Evolutionary conservation across 371 early-diverging fungal genomes (phyloP), one percentile per base, ranked within the genome.

Genomic region (Mortierella sp.): DNA sequence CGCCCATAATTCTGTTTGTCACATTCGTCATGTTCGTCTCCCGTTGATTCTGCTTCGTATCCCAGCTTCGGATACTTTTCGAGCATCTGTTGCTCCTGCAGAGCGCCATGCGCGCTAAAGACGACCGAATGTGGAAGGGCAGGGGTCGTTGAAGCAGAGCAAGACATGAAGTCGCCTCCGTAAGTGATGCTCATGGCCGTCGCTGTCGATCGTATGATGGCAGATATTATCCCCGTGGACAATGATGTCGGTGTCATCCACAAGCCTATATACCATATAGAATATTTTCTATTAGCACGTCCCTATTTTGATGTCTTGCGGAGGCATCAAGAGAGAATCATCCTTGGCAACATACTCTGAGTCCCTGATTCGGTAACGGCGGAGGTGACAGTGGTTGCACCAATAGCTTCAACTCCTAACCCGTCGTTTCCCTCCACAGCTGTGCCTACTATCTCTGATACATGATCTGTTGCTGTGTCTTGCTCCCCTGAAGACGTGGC

Each of bases 141-240:
- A 4, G 65, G 57, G 1, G 58, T 52, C 8, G 57, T 64, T 1
- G 65, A 56, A 1, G 64, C 64, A 27, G 64, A 64, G 32, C 44
- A 51, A 31, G 51, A 24, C n/a, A 30, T 9, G 4, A 32, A 3
- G 17, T 47, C 39, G 14, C 32, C 19, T 8, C 52, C 57, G 19
- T 39, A 50, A n/a, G 57, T 32, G 5, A 46, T 26, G 0, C 44
- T 6, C 43, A 62, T 8, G 0, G 59, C 63, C 5, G 53, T 41
- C 1, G 46, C 42, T 23, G 63, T 52, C 1, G 63, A 58, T 9
- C 49, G 57, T 9, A 57, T 21, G 6, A 70, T n/a, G 2, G 56
- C 58, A 1, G 48, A 50, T 4, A 63, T 39, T 4, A 70, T 43
- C 3, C 53, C 53, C 24, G 63, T 21, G 3, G 58, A 37, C 17